Base-by-base conservation (phyloP, 345 rosid genomes). In the Linum lewisii region DNA sequence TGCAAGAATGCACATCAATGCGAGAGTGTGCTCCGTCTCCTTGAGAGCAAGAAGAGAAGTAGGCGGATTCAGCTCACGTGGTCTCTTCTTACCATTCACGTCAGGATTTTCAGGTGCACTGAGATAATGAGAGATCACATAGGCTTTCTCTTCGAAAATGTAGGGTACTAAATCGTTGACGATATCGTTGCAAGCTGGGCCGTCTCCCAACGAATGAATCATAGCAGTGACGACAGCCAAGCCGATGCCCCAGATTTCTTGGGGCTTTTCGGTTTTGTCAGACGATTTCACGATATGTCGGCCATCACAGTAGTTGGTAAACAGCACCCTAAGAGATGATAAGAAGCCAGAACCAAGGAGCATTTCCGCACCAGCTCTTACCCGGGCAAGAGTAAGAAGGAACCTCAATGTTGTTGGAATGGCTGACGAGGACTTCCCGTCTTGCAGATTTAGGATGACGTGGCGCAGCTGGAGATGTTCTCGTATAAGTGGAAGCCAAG, bases 281-380 rank as follows among this genome's bases (percentile, higher is more conserved):
- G 75, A 66, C 61, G 63, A 55, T 18, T 63, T 60, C 20, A 67
- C 18, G 24, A 57, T 69, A 62, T 73, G 66, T 59, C 61, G 63
- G 64, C 74, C 75, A 60, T 77, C 82, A 19, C 80, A 62, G 36
- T 79, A 67, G 54, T 80, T 79, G 18, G 76, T 66, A 62, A 89
- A 82, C 73, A 89, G 64, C 55, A 71, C 85, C 77, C 80, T 81
- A 18, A 93, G 73, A 61, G 84, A 78, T 6, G 76, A 74, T 62
- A 89, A 73, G 63, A 93, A 84, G 23, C 92, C 92, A 50, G 86
- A 73, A 71, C 69, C 66, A 23, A 85, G 71, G 64, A 93, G 97
- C 90, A 89, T 81, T 76, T 89, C 86, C 54, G 95, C 86, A 63
- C 95, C 92, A 42, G 79, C 90, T 73, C 86, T 79, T 22, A 84